Base-by-base conservation (phyloP, 129 eudicot genomes). In the Flaveria ramosissima region DNA sequence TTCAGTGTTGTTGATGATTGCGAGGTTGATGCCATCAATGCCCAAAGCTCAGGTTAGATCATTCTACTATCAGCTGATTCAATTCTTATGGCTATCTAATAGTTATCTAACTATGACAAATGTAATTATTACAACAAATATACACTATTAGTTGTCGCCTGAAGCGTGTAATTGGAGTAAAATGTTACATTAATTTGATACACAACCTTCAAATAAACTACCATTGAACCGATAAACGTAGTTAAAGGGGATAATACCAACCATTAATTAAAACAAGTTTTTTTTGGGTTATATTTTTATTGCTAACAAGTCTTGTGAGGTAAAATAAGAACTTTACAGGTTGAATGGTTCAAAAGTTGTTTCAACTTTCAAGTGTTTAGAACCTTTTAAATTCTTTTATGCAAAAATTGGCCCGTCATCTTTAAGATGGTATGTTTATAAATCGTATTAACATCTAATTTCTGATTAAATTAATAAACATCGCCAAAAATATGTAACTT, bases 1-100 rank as follows among this genome's bases (percentile, higher is more conserved):
- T 87, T 84, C 98, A 93, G 97, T 77, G 98, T 93, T 67, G 92
- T 88, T 52, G 97, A 90, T 84, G 98, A 90, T 71, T 71, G 56
- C 6, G 86, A 85, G 70, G 80, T 71, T 59, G 87, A 82, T 50
- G 76, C 32, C 68, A 51, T 80, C 41, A 78, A 70, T 73, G 65
- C 68, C 39, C 80, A 69, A 72, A 83, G 67, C 79, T 84, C 91
- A 88, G 97, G 98, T 93, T 39, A 73, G 78, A 68, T 55, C n/a
- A 24, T 23, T 71, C 62, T 51, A 12, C 14, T 19, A 32, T 75
- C 59, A 63, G 20, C 46, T 48, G 39, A 27, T 75, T 9, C 41
- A 32, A 73, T 41, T 51, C 48, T 17, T 57, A 43, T 16, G 78
- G 30, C 21, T 57, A 41, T 21, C 24, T 17, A 56, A 7, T 52